Evolutionary conservation across 1,284 basidiomycete species (phyloP), one percentile per base, ranked within the genome.

Genomic region (Somion occarium): DNA sequence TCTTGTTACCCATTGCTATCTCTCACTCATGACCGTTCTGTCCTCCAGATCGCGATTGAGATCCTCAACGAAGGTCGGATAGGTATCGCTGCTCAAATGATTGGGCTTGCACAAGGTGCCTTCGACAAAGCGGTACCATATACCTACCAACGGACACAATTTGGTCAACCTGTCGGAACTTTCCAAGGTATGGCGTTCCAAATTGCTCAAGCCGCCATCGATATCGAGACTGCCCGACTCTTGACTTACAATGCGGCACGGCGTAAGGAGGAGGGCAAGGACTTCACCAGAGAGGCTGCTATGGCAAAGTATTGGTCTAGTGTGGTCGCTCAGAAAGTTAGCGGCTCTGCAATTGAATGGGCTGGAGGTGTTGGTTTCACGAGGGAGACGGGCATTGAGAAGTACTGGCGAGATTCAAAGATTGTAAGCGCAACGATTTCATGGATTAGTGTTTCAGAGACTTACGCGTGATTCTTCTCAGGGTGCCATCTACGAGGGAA

Each of bases 161-260:
- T 98, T 65, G 94, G 94, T 15, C 88, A 97, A 69, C 78, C 93
- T 12, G 80, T 99, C 48, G 95, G 92, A 37, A 88, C 87, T 23
- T 91, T 94, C 80, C 96, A 99, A 71, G 93, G 91, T 53, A 93
- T 98, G 91, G 84, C 87, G 37, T 93, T 95, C 81, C 93, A 97
- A 69, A 93, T 98, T 51, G 93, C 96, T 18, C 78, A 91, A 60
- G 88, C 91, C 1, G 88, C 91, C 3, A 80, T 90, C 50, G 85
- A 97, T 59, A 91, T 99, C 57, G 94, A 98, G 73, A 83, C 85
- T 2, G 95, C 95, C n/a, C 83, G 93, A 20, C 73, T 97, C 48
- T 70, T 99, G 57, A 97, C 93, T 19, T 99, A 99, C 76, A 99
- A 98, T 64, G 96, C 97, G 15, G 96, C 97, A 22, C 76, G 96